Base-by-base conservation (phyloP, 176 grass and related monocot genomes). In the Hsuehochloa calcarea region DNA sequence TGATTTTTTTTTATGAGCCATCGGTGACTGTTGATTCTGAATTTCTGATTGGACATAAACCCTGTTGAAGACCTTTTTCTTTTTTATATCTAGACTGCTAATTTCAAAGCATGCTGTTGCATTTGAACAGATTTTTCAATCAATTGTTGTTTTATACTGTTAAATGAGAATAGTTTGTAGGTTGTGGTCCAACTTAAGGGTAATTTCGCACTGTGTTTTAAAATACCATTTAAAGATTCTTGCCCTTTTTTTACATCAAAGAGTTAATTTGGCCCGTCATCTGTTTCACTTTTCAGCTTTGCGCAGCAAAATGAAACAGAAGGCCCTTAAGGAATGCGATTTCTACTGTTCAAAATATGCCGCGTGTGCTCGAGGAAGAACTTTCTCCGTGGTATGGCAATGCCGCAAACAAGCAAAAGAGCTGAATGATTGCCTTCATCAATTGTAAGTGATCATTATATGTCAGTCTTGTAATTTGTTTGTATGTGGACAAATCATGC, bases 381-480 rank as follows among this genome's bases (percentile, higher is more conserved):
- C 93, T 66, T 81, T 99, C 31, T 99, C 93, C 4, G 91, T 99
- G 12, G 94, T 96, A 68, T 99, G 96, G 93, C 62, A 62, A 31
- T 99, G 96, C 55, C 88, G 93, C 49, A 90, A 99, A 77, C 88
- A 95, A 74, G 96, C 96, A 16, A 94, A 92, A 85, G 91, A 94
- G 67, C 89, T 99, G 89, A 96, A 99, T 69, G 78, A 89, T 70
- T 99, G 96, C 90, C 96, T 99, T 90, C 96, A 96, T 90, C 96
- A 96, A 74, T 94, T 89, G 93, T 96, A 92, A 84, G 91, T 91
- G 34, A 45, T 46, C 23, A 50, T 50, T 87, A 41, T 56, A 67
- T 83, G 41, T 10, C 35, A 41, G 47, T 37, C 7, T 70, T n/a
- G 8, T 56, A 27, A 73, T 78, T 56, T 76, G 15, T 22, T 58